Evolutionary conservation across 1,284 basidiomycete species (phyloP), one percentile per base, ranked within the genome.

Genomic region (Phylloporus sp.): DNA sequence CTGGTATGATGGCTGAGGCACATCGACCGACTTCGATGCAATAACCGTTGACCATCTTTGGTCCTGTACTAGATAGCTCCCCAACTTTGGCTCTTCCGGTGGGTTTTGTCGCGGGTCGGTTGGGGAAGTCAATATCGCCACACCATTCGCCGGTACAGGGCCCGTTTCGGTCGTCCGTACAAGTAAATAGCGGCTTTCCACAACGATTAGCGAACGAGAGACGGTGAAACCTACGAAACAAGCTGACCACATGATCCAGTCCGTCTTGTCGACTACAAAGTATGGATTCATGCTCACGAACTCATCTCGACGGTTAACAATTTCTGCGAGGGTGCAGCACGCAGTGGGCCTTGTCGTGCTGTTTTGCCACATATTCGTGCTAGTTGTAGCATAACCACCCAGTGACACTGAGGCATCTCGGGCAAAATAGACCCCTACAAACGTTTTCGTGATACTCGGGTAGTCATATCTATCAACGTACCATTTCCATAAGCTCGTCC

Each of bases 241-340:
- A 43, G 25, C 58, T 60, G 17, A 60, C 58, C 58, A 60, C 27
- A 60, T 60, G 25, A 60, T 60, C 58, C 58, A 60, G 8, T 45
- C 41, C 19, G 41, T 60, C 27, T 43, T 60, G 5, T 60, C 27
- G 41, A 60, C 58, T n/a, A 60, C 58, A 41, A 60, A 45, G 4
- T 29, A 60, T 19, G 57, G 57, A 17, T 29, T 0, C 19, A 27
- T 29, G 27, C 39, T 43, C 29, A 60, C 19, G 27, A 60, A 60
- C 14, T 27, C 39, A 7, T 45, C 20, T 27, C 19, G 27, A 41
- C 58, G 41, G 14, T 60, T 60, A 41, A 60, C 41, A 20, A 60
- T 60, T 27, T 60, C 58, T 12, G 39, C 58, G 41, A 60, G 58
- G 11, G 58, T 29, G 41, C 58, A 45, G 27, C 58, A 60, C 27